Conservation (phyloP, 805 yeast species). For the Tetrapisispora fleetii region DNA sequence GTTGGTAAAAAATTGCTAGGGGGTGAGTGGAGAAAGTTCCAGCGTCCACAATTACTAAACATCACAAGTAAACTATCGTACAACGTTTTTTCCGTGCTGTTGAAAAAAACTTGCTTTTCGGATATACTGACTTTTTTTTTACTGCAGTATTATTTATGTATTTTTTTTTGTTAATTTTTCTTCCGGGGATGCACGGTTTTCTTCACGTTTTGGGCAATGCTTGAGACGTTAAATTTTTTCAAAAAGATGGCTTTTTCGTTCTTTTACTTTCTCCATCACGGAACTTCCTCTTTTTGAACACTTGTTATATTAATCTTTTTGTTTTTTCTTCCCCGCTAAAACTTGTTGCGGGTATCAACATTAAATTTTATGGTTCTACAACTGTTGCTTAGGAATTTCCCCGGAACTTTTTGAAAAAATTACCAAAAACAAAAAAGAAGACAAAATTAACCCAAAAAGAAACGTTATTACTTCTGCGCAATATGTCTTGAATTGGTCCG, state of each 20-base stretch:
- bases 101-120: no score
- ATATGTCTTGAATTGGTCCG: no score
- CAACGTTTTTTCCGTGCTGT: no score
- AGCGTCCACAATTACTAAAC: no score
- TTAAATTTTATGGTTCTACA: background rate
- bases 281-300: background rate
- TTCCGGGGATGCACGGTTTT: background rate
- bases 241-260: background rate
- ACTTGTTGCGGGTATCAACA: background rate
- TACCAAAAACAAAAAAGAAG: background rate
- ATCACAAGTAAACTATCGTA: no score
- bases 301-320: no score
- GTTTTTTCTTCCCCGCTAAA: background rate
- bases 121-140: no score
- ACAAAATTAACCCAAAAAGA: background rate
- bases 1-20: background rate
- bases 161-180: no score
- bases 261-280: background rate
- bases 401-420: background rate
- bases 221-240: no score
- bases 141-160: no score
- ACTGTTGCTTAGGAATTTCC: background rate
- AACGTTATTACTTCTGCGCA: background rate
- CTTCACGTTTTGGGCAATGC: background rate
- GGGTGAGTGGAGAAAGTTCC: background rate